phyloP scores from a whole-genome alignment of 2,329 filamentous ascomycete genomes.

The Colletotrichum sp. region DNA sequence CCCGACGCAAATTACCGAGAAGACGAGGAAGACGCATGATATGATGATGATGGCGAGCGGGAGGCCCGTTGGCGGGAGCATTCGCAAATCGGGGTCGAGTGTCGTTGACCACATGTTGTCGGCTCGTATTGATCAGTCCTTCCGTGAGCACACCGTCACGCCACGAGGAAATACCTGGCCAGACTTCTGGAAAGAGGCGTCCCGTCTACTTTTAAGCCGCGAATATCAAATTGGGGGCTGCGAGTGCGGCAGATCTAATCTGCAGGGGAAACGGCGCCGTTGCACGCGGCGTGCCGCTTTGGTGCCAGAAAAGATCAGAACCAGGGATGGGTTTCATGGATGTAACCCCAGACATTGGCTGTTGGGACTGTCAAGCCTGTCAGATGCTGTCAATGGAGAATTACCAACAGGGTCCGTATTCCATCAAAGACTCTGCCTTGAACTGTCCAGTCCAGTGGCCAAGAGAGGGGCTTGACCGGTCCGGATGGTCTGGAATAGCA shows the following conservation, averaged over 20 bases:
- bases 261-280: neutral
- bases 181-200: neutral
- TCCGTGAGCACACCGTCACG: neutral
- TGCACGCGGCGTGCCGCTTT: neutral
- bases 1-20: conserved; percentile 12
- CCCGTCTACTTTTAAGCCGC: neutral
- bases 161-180: neutral
- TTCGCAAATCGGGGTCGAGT: conserved; percentile 9
- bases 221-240: neutral
- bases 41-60: conserved; percentile 19
- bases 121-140: neutral
- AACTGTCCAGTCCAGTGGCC: neutral
- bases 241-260: neutral
- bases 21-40: conserved; percentile 11
- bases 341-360: conserved; percentile 7
- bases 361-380: neutral
- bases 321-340: conserved; percentile 5
- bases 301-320: neutral
- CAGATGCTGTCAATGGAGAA: neutral
- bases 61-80: neutral
- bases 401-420: neutral
- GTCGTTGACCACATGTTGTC: conserved; percentile 14
- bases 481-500: neutral
- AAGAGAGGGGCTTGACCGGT: neutral
- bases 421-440: neutral